phyloP scores from a whole-genome alignment of 257 asterid genomes.

The Thymus mandschuricus region DNA sequence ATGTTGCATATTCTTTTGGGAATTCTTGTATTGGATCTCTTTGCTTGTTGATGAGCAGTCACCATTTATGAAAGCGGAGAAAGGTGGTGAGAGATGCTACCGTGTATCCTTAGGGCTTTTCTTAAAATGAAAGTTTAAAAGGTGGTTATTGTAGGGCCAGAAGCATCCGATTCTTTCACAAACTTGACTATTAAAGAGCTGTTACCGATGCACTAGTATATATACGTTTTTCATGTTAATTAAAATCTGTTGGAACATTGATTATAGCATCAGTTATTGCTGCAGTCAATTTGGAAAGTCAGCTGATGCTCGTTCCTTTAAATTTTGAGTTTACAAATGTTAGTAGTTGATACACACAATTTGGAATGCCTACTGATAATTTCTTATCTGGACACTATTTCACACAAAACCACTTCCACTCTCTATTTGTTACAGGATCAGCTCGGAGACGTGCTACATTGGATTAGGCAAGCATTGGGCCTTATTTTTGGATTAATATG shows the following conservation, averaged over 20 bases:
- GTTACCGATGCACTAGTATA: background rate
- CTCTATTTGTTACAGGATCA: slow-evolving; percentile 70
- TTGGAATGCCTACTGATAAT: slow-evolving; percentile 7
- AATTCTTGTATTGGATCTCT: background rate
- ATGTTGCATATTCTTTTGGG: slow-evolving; percentile 3
- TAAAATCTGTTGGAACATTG: background rate
- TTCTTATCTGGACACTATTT: slow-evolving; percentile 6
- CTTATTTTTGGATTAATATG: slow-evolving; percentile 80
- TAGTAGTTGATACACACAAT: slow-evolving; percentile 6
- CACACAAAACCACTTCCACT: slow-evolving; percentile 18
- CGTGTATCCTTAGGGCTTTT: background rate
- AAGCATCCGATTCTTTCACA: slow-evolving; percentile 1
- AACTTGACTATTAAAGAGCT: slow-evolving; percentile 3
- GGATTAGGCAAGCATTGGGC: slow-evolving; percentile 90
- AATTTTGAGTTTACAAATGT: slow-evolving; percentile 6
- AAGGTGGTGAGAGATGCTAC: background rate
- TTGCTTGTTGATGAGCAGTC: background rate
- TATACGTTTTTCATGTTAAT: slow-evolving; percentile 4
- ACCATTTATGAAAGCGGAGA: slow-evolving; percentile 6
- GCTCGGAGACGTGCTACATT: slow-evolving; percentile 88
- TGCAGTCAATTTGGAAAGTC: slow-evolving; percentile 19
- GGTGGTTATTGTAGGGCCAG: background rate
- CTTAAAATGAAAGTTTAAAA: slow-evolving; percentile 1
- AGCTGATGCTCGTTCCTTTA: background rate
- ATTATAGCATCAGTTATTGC: slow-evolving; percentile 14